Evolutionary conservation across 768 basidiomycete genomes (phyloP).

Genomic region (Pholiota microspora): DNA sequence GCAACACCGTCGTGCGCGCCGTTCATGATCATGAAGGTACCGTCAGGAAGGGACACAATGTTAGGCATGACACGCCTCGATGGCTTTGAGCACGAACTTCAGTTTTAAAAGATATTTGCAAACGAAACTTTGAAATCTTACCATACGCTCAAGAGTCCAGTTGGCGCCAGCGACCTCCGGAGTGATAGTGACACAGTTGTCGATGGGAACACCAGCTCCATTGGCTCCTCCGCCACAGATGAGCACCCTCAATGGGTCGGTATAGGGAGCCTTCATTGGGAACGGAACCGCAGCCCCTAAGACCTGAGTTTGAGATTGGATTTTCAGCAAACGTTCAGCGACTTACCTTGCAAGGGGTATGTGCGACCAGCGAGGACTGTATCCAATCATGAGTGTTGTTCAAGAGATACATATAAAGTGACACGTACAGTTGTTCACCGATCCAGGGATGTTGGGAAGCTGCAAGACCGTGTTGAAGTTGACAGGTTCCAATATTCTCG

Average conservation of each 20-base stretch:
- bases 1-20: constrained; percentile 70
- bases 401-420: background rate
- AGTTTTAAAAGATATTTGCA: background rate
- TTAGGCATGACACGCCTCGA: constrained; percentile 68
- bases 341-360: constrained; percentile 71
- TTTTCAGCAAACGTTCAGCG: no score
- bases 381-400: constrained; percentile 1
- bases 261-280: constrained; percentile 72
- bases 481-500: constrained; percentile 65
- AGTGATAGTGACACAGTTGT: constrained; percentile 69
- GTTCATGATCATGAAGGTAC: constrained; percentile 76
- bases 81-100: constrained; percentile 12
- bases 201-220: constrained; percentile 49
- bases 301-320: background rate
- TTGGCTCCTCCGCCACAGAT: constrained; percentile 76
- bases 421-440: constrained; percentile 62
- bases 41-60: constrained; percentile 69
- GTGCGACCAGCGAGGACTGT: constrained; percentile 67
- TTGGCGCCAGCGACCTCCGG: constrained; percentile 61
- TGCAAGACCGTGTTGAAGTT: constrained; percentile 59
- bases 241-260: constrained; percentile 63
- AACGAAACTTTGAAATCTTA: constrained; percentile 25
- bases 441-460: constrained; percentile 73
- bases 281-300: constrained; percentile 53
- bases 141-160: constrained; percentile 82